Evolutionary conservation across 768 basidiomycete species (phyloP).

Genomic region (Pulveroboletus ravenelii): DNA sequence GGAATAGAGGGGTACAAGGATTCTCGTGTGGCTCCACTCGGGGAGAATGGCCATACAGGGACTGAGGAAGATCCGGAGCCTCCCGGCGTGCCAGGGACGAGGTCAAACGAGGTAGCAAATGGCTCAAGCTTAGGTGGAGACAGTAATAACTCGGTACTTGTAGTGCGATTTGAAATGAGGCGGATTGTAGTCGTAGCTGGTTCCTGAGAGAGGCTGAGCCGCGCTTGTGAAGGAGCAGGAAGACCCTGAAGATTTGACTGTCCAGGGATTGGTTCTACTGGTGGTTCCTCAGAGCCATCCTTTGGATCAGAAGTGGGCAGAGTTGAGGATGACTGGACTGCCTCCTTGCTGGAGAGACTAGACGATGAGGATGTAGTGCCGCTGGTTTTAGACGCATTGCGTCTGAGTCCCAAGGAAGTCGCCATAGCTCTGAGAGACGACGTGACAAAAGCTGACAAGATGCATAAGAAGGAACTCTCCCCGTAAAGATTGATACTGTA

Average conservation of each 20-base stretch:
- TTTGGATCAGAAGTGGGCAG: constrained; percentile 27
- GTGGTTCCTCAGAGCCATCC: constrained; percentile 15
- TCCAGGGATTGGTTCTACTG: constrained; percentile 53
- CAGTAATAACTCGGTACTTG: constrained; percentile 19
- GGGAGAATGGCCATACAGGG: constrained; percentile 42
- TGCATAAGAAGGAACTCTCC: constrained; percentile 1
- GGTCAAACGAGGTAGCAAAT: constrained; percentile 63
- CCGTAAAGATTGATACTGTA: not conserved
- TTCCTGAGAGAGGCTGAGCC: constrained; percentile 53
- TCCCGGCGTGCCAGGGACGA: constrained; percentile 55
- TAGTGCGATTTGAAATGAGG: constrained; percentile 34
- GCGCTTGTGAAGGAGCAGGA: constrained; percentile 57
- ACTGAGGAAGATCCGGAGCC: constrained; percentile 14
- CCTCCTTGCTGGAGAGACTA: constrained; percentile 20
- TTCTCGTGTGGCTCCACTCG: constrained; percentile 16
- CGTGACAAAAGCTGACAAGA: constrained; percentile 48
- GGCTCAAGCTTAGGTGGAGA: constrained; percentile 64
- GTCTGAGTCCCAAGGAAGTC: constrained; percentile 70
- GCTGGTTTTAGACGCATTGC: constrained; percentile 25
- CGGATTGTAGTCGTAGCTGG: constrained; percentile 47
- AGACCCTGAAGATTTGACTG: constrained; percentile 52
- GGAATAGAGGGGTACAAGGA: constrained; percentile 40
- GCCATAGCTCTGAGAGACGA: constrained; percentile 77
- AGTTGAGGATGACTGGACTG: constrained; percentile 22
- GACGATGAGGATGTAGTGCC: constrained; percentile 29